Evolutionary conservation across 306 rosid genomes (phyloP), one percentile per base, ranked within the genome.

Genomic region (Mimosa pudica): DNA sequence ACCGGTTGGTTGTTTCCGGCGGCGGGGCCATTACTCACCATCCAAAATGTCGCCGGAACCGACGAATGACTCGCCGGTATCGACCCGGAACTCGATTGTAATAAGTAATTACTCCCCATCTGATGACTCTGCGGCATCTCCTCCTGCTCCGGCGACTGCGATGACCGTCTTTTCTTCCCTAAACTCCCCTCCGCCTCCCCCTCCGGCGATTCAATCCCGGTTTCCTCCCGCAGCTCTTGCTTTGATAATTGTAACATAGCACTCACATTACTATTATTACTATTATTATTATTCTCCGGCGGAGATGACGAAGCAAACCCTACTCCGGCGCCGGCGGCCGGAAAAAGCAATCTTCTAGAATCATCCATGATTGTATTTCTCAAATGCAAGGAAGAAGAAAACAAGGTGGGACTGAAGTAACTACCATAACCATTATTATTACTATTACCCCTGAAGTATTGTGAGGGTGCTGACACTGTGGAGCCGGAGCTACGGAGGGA

Each of bases 401-500:
- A 51, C 61, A 82, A 83, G 65, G 55, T 60, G 2, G 88, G 89
- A 70, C 82, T 86, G 46, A 83, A 79, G 77, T 80, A 79, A 71
- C 77, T 80, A 62, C 75, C 11, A 18, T 70, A 70, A 70, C 4
- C 77, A 12, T 38, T 38, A 38, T 38, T 5, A 38, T 12, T 79
- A 7, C 75, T 5, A 38, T 12, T 79, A 7, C 75, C 75, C 47
- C 89, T 78, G 60, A 84, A 77, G 74, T 85, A 83, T 82, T 91
- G 97, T 0, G 92, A 88, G 8, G 97, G 94, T 10, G 97, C 90
- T 4, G 92, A 85, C 70, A 89, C 48, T 57, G 81, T 88, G 8
- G 94, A 89, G 3, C 92, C 94, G 3, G 97, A 92, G 88, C 94
- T 92, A 2, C 97, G 87, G 4, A 92, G 85, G 5, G 97, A 88